Conservation (phyloP, 192 early-diverging fungal genomes). For the Pecoramyces ruminantium region DNA sequence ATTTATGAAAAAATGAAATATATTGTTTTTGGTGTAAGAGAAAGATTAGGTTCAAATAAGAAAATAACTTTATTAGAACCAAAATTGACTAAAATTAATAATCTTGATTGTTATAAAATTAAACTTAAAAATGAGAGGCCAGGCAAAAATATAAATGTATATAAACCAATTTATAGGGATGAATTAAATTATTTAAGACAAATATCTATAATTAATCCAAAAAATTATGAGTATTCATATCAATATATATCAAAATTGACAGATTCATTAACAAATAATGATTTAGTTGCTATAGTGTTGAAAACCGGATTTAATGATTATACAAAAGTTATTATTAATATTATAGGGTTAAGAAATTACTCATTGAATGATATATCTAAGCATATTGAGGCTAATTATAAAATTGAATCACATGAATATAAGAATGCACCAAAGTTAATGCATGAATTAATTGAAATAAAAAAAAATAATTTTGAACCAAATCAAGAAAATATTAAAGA, state of each 20-base stretch:
- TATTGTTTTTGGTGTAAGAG: background rate
- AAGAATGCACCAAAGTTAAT: background rate
- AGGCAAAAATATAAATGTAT: background rate
- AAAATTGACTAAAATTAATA: background rate
- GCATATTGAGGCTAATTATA: background rate
- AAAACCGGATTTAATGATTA: background rate
- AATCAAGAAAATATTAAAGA: background rate
- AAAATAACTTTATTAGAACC: background rate
- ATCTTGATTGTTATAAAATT: background rate
- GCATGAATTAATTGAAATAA: background rate
- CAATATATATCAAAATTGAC: background rate
- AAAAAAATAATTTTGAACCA: background rate
- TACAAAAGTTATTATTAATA: background rate
- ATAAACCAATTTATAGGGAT: background rate
- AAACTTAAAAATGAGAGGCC: background rate
- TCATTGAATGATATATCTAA: background rate
- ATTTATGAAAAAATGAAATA: background rate
- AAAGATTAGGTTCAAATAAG: background rate
- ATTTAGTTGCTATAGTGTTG: background rate
- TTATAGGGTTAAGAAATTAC: background rate
- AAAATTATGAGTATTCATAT: background rate
- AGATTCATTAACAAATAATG: background rate
- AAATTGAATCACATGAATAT: background rate
- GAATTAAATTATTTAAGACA: background rate
- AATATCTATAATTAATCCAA: background rate